A percentile compares a stretch with the other conserved stretches of the same genome.
phyloP scores from a whole-genome alignment of 495 filamentous ascomycete genomes.

The Ascodesmis nigricans region DNA sequence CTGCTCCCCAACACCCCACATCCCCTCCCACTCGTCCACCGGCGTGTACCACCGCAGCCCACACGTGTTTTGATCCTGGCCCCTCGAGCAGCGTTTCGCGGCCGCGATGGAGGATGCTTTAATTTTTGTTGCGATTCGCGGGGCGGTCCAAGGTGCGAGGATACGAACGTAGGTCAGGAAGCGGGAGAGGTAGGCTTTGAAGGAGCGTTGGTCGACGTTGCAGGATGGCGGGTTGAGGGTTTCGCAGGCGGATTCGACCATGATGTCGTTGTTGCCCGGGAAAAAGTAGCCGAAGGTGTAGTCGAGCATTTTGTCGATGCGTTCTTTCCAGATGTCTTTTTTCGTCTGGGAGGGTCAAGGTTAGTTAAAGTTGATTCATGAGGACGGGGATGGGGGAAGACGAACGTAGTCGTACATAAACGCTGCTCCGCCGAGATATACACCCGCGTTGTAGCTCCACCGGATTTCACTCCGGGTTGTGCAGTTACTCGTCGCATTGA shows the following conservation, averaged over 20 bases:
- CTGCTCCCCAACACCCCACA: constrained; percentile 42
- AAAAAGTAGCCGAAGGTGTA: constrained; percentile 34
- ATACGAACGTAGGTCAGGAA: constrained; percentile 56
- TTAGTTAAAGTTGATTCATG: too few species aligned
- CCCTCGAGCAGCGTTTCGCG: constrained; percentile 39
- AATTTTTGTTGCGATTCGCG: constrained; percentile 39
- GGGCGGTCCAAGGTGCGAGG: constrained; percentile 41
- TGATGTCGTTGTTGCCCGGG: constrained; percentile 25
- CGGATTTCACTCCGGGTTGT: constrained; percentile 21
- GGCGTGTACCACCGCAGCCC: constrained; percentile 44
- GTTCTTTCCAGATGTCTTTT: constrained; percentile 32
- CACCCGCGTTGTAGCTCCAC: constrained; percentile 51
- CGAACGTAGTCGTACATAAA: constrained; percentile 45
- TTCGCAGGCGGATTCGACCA: constrained; percentile 58
- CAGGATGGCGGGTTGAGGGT: constrained; percentile 32
- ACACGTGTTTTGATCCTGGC: constrained; percentile 38
- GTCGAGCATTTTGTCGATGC: constrained; percentile 32
- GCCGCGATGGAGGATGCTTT: constrained; percentile 41
- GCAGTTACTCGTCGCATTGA: constrained; percentile 27
- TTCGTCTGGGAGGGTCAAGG: too few species aligned
- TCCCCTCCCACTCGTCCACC: constrained; percentile 36
- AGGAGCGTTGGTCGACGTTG: constrained; percentile 51
- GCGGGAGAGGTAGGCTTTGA: constrained; percentile 56
- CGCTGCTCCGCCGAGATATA: constrained; percentile 43
- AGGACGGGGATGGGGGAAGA: background rate